phyloP scores from a whole-genome alignment of 1,284 basidiomycete species.

The Rhodotorula sp. region DNA sequence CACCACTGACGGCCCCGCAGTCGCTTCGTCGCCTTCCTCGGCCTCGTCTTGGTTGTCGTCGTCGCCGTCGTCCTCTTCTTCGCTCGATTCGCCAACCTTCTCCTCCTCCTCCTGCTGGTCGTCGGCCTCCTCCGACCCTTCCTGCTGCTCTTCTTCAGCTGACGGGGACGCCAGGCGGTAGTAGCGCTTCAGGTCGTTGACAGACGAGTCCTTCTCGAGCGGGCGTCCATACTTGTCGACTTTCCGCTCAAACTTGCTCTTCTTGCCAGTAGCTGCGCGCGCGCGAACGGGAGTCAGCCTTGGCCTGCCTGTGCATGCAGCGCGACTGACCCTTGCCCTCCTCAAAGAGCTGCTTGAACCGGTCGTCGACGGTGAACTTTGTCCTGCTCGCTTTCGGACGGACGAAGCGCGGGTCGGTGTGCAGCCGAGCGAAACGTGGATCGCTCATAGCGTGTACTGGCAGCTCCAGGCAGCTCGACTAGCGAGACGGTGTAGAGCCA shows the following conservation, averaged over 20 bases:
- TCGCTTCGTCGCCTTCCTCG: slow-evolving; percentile 40
- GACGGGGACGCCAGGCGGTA: slow-evolving; percentile 63
- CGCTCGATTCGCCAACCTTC: background rate
- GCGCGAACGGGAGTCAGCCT: background rate
- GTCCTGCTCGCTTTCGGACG: slow-evolving; percentile 72
- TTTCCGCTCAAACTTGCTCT: slow-evolving; percentile 53
- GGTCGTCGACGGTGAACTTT: slow-evolving; percentile 87
- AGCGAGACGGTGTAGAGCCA: background rate
- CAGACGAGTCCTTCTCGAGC: slow-evolving; percentile 65
- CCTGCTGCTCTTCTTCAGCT: slow-evolving; percentile 44
- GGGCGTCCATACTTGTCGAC: slow-evolving; percentile 92
- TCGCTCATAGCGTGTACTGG: slow-evolving; percentile 52
- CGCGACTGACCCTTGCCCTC: slow-evolving; percentile 43
- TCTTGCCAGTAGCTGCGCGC: slow-evolving; percentile 10
- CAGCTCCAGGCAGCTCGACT: background rate
- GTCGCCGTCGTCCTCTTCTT: slow-evolving; percentile 49
- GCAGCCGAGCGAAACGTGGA: slow-evolving; percentile 79
- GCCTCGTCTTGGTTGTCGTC: slow-evolving; percentile 48
- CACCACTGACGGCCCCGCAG: slow-evolving; percentile 51
- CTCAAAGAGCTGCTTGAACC: slow-evolving; percentile 82
- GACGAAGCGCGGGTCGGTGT: slow-evolving; percentile 90
- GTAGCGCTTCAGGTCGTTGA: slow-evolving; percentile 76
- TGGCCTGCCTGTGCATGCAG: background rate
- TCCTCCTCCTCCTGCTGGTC: slow-evolving; percentile 18
- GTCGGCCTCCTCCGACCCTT: slow-evolving; percentile 49